Base-by-base conservation (phyloP, 129 eudicot genomes). In the Scalesia atractyloides region DNA sequence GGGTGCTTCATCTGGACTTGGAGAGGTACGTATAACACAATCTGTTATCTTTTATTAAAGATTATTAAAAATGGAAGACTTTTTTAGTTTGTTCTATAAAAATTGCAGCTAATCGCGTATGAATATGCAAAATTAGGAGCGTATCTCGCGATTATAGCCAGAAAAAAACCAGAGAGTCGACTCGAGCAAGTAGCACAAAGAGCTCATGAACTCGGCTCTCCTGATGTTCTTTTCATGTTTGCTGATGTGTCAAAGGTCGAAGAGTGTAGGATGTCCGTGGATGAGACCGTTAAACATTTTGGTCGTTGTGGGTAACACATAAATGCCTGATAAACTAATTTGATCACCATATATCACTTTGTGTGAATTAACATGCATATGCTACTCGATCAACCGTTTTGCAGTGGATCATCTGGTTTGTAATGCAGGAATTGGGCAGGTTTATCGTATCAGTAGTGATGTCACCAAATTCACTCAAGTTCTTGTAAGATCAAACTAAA, bases 381-480 rank as follows among this genome's bases (percentile, higher is more conserved):
- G 7, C 33, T 5, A 52, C 50, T 26, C 16, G 7, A 12, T 56
- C 26, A 47, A 17, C 6, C 3, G 34, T 30, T 30, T 57, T 51
- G 73, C 58, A 85, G 89, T 85, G 86, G 89, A 82, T 79, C 86
- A 85, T 76, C 78, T 85, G 30, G 89, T 85, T 67, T 82, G 82
- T 71, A 85, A 85, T 41, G 86, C 86, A 10, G 89, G 89, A 43
- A 76, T 85, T 12, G 72, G 34, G 12, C 43, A 68, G 20, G 6
- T 72, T 8, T 52, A 53, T 70, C 65, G 68, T 57, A 37, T 5
- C 9, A 18, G 52, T 24, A 57, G 22, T 19, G 85, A 85, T 56
- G 47, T 85, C 19, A 77, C 75, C 7, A 74, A 75, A 14, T 68
- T 66, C 30, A 19, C 18, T 22, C 79, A 81, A 1, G 76, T 78